Evolutionary conservation across 805 yeast species (phyloP), one percentile per base, ranked within the genome.

Genomic region (Wickerhamia fluorescens): DNA sequence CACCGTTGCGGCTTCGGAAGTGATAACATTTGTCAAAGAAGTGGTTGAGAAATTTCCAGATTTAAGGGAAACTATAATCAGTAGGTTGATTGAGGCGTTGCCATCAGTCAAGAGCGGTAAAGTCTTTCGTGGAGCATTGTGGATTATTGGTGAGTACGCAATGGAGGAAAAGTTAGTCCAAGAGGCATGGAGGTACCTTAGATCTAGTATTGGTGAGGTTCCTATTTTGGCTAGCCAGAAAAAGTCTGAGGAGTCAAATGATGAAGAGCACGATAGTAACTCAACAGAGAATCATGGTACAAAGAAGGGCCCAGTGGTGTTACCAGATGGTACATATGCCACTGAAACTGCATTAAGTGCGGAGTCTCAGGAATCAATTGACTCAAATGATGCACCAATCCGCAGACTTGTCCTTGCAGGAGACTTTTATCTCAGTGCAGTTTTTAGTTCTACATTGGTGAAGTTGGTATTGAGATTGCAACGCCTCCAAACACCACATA

Each of bases 251-350:
- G 51, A 46, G 5, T 45, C 35, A 6, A 35, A 39, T 14, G 24
- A 20, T 14, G 24, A 31, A 4, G 64, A 57, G 5, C 61, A 52
- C 7, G 52, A 41, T n/a, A 54, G 44, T 2, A 55, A 52, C 36
- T 53, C 47, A 15, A 43, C 54, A 19, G 52, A 49, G 14, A 67
- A 62, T 21, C 51, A 58, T 5, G 31, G 36, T 10, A 25, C 39
- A 25, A 46, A 54, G 28, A 53, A 62, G 33, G 84, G 84, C 25
- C 96, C 96, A 13, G 78, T 81, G 35, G 79, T 92, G 35, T 69
- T 92, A 41, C 95, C 98, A n/a, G 99, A 92, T 61, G 99, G 99
- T 44, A 92, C 99, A 0, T 92, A 92, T 58, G 98, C 98, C 16
- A 84, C 96, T 23, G 98, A 92, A 58, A 75, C 76, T 38, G 92